Base-by-base conservation (phyloP, 2,329 filamentous ascomycete species). In the Trichoderma atrobrunneum region DNA sequence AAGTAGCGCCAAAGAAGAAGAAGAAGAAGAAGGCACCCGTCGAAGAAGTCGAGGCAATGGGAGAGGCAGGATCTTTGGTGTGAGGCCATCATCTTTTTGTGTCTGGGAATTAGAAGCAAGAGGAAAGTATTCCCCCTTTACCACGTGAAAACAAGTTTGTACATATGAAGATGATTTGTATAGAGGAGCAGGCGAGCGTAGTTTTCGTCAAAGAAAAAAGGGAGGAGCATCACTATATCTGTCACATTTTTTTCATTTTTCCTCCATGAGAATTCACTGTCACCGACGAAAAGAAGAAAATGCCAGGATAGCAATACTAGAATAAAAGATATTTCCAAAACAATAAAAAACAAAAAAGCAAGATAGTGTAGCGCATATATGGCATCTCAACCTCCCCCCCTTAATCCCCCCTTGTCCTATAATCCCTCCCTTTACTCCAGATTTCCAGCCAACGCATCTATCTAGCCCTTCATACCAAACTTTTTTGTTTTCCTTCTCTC, bases 1-100 rank as follows among this genome's bases (percentile, higher is more conserved):
- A 72, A 32, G 64, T 39, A 4, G 77, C 80, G 2, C 83, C 84
- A 77, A 83, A 82, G 79, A 87, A 83, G 76, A 85, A 86, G 78
- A 87, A 86, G 79, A 86, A 83, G 76, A 84, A 80, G 79, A 69
- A 69, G n/a, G 80, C 77, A 81, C 77, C 75, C 6, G 74, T 76
- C 24, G 80, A 74, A 2, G 77, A 79, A 36, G 80, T 79, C 51
- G 78, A 77, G 71, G 78, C 78, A 24, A 57, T 74, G 36, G 74
- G 69, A 60, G 75, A 67, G 26, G n/a, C n/a, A 11, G 43, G 14
- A 7, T 10, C 34, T 36, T 39, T 39, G 48, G 30, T 7, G 24
- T 10, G n/a, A 54, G n/a, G 28, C 11, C 21, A n/a, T 24, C 59
- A 5, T 39, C 24, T n/a, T 39, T 10, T 24, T 28, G 8, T 21